Base-by-base conservation (phyloP, 768 basidiomycete genomes). In the Daedaleopsis nitida region DNA sequence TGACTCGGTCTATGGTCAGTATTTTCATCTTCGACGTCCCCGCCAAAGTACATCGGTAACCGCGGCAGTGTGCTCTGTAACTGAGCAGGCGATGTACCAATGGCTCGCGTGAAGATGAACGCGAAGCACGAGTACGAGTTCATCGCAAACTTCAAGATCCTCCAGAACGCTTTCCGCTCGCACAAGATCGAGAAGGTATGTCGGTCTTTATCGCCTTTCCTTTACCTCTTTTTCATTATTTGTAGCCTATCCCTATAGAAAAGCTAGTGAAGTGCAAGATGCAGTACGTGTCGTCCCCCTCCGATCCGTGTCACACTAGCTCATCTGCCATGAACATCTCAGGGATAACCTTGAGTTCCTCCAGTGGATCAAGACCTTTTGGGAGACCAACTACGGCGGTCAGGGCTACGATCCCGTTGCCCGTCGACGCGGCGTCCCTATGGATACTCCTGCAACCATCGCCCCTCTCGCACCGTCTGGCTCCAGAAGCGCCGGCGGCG, bases 291-390 rank as follows among this genome's bases (percentile, higher is more conserved):
- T 27, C 32, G 53, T 5, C 10, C n/a, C 37, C 47, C 14, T 44
- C 17, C n/a, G 34, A 39, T 23, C 19, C 34, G n/a, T 51, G 59
- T 27, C 35, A 42, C 61, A 19, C 62, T 59, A 52, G 47, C 57
- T 62, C 43, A 58, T 42, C 17, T 47, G 55, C 59, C 27, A 23
- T 51, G 52, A 27, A 51, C 44, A n/a, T 53, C 51, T 38, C 68
- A 92, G 92, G 76, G 97, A 98, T 76, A 99, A 99, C 75, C 88
- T 99, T 67, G 97, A 99, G 72, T 98, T 99, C 79, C 75, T 96
- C 58, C 97, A 99, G 76, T 99, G 96, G 96, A 83, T 93, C 69
- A 94, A 94, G 72, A 89, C 90, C 23, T 98, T 89, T 76, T 98
- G 97, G 96, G 95, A 98, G 69, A 76, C 84, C 27, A 94, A 96